These are phyloP conservation scores for Pneumocystis jirovecii DNA, from an alignment of 1,139 yeast genomes.

Conservation along the genomic window DNA sequence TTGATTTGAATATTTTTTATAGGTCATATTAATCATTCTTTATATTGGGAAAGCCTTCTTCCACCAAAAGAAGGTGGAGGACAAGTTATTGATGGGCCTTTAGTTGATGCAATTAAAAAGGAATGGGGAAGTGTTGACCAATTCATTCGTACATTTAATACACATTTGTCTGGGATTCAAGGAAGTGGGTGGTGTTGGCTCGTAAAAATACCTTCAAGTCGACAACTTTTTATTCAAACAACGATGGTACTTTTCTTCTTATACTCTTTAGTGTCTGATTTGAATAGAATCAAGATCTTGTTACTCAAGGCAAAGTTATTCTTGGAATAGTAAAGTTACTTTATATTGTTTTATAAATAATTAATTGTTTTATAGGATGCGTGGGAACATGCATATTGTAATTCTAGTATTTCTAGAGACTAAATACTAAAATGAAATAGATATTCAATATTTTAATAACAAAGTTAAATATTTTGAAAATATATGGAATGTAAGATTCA, in stretches of 20 bases:
- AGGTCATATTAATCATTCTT: slow-evolving; percentile 56
- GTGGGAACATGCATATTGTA: slow-evolving; percentile 91
- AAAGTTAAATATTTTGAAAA: slow-evolving; percentile 92
- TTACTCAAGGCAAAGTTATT: slow-evolving; percentile 57
- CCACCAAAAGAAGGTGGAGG: slow-evolving; percentile 79
- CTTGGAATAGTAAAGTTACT: slow-evolving; percentile 13
- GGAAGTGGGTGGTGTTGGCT: slow-evolving; percentile 98
- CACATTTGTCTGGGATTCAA: slow-evolving; percentile 75
- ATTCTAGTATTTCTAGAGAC: not conserved
- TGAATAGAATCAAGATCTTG: slow-evolving; percentile 66
- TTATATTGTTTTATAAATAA: not conserved
- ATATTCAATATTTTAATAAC: slow-evolving; percentile 87
- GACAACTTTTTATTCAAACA: slow-evolving; percentile 70
- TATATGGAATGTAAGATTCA: slow-evolving; percentile 65
- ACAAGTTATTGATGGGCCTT: slow-evolving; percentile 48
- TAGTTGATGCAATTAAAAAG: slow-evolving; percentile 46
- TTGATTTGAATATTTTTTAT: not conserved
- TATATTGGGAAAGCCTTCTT: slow-evolving; percentile 85
- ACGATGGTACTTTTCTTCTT: slow-evolving; percentile 29
- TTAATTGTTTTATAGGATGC: slow-evolving; percentile 78
- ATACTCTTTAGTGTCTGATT: not conserved
- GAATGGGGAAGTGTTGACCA: slow-evolving; percentile 71
- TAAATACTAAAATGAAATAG: not conserved
- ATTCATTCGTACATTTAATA: slow-evolving; percentile 52
- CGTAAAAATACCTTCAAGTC: slow-evolving; percentile 73